A percentile compares a stretch with the other conserved stretches of the same genome.
Evolutionary conservation across 148 eudicot species (phyloP).

Genomic region (Cornus kousa): DNA sequence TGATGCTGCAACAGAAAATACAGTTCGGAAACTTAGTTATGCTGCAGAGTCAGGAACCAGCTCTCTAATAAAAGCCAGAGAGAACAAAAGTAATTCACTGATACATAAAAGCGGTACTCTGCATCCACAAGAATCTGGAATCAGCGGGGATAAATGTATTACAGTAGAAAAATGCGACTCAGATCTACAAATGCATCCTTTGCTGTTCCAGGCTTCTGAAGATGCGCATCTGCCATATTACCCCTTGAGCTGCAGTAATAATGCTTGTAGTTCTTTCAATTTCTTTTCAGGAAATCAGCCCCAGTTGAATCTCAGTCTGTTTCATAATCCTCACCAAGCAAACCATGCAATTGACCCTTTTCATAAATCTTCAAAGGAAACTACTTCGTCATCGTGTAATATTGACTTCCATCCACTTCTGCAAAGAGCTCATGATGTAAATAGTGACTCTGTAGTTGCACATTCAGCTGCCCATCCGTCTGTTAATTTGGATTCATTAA

Average conservation of each 20-base stretch:
- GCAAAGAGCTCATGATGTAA: slow-evolving; percentile 49
- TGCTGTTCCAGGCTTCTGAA: slow-evolving; percentile 65
- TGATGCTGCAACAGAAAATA: slow-evolving; percentile 28
- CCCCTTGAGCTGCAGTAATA: slow-evolving; percentile 37
- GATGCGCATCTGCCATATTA: slow-evolving; percentile 54
- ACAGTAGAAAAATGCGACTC: slow-evolving; percentile 43
- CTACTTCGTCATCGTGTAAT: slow-evolving; percentile 34
- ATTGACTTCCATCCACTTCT: slow-evolving; percentile 87
- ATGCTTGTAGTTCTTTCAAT: slow-evolving; percentile 59
- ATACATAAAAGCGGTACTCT: slow-evolving; percentile 20
- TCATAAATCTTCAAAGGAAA: slow-evolving; percentile 38
- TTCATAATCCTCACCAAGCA: slow-evolving; percentile 39
- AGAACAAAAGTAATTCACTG: slow-evolving; percentile 14
- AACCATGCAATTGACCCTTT: slow-evolving; percentile 30
- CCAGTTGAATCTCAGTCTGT: slow-evolving; percentile 52
- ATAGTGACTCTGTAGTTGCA: slow-evolving; percentile 21
- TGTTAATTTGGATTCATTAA: slow-evolving; percentile 38
- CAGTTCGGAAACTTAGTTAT: slow-evolving; percentile 17
- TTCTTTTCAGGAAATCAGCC: slow-evolving; percentile 61
- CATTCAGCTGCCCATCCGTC: slow-evolving; percentile 30
- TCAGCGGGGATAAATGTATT: slow-evolving; percentile 20
- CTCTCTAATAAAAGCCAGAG: slow-evolving; percentile 27
- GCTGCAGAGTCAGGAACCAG: slow-evolving; percentile 19
- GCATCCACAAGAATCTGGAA: slow-evolving; percentile 29
- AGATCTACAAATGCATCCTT: slow-evolving; percentile 89